A percentile compares a stretch with the other conserved stretches of the same genome.
phyloP scores from a whole-genome alignment of 1,284 basidiomycete species.

The Bjerkandera adusta region DNA sequence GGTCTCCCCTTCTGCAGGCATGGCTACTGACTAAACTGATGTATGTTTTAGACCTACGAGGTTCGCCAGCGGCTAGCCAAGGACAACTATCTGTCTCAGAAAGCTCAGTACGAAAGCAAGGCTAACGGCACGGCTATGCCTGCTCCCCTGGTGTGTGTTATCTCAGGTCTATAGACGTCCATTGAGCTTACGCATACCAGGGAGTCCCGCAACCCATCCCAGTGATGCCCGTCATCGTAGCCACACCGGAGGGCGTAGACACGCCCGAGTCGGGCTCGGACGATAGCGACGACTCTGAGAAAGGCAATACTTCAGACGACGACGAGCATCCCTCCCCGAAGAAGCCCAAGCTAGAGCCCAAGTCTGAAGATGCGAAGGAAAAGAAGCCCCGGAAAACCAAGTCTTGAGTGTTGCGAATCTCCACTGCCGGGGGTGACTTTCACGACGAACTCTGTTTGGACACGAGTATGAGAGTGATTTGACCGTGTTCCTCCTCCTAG shows the following conservation, averaged over 20 bases:
- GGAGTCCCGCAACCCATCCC: too few species aligned
- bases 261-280: conserved; percentile 26
- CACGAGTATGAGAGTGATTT: conserved; percentile 1
- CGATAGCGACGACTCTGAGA: conserved; percentile 26
- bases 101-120: conserved; percentile 30
- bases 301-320: conserved; percentile 18
- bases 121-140: conserved; percentile 15
- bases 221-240: too few species aligned
- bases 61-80: conserved; percentile 34
- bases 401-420: conserved; percentile 16
- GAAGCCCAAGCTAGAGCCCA: conserved; percentile 11
- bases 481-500: conserved; percentile 2
- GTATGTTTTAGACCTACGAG: conserved; percentile 34
- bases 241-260: conserved; percentile 28
- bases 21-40: conserved; percentile 4
- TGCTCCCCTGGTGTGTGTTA: conserved; percentile 9
- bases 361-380: conserved; percentile 16
- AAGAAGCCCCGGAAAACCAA: conserved; percentile 31
- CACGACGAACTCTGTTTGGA: conserved; percentile 1
- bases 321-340: conserved; percentile 15
- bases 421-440: neutral
- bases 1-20: conserved; percentile 18
- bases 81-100: conserved; percentile 33
- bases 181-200: too few species aligned
- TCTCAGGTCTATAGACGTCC: neutral